Conservation (phyloP, 257 asterid genomes). For the Lantana camara region DNA sequence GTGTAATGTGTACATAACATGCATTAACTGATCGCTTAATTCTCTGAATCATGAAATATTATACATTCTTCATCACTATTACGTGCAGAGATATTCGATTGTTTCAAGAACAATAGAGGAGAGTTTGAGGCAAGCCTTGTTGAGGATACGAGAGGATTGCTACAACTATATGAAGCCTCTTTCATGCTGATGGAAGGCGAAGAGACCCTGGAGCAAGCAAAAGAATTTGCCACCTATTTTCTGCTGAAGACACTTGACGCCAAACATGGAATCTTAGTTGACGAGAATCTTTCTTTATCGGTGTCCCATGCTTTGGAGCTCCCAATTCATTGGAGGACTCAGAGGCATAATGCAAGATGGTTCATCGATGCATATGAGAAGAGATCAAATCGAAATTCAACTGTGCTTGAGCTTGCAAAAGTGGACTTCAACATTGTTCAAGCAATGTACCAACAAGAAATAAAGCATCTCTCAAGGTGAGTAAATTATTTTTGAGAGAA, state of each 20-base stretch:
- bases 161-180: slow-evolving; percentile 41
- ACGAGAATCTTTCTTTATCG: neutral
- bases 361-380: slow-evolving; percentile 27
- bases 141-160: slow-evolving; percentile 25
- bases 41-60: no score
- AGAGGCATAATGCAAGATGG: slow-evolving; percentile 31
- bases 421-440: slow-evolving; percentile 41
- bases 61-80: neutral
- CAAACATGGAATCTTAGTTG: neutral
- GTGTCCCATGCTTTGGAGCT: slow-evolving; percentile 32
- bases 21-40: no score
- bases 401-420: slow-evolving; percentile 35
- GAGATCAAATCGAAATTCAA: neutral
- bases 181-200: slow-evolving; percentile 30
- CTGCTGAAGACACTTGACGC: slow-evolving; percentile 6
- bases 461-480: slow-evolving; percentile 34
- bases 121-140: slow-evolving; percentile 2
- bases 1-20: neutral
- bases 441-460: slow-evolving; percentile 27
- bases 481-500: no score
- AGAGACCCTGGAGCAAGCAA: slow-evolving; percentile 26
- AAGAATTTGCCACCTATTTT: slow-evolving; percentile 14
- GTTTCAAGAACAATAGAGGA: neutral
- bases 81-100: neutral
- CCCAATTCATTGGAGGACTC: slow-evolving; percentile 34